phyloP scores from a whole-genome alignment of 2,329 filamentous ascomycete species.

The Colletotrichum sp. region DNA sequence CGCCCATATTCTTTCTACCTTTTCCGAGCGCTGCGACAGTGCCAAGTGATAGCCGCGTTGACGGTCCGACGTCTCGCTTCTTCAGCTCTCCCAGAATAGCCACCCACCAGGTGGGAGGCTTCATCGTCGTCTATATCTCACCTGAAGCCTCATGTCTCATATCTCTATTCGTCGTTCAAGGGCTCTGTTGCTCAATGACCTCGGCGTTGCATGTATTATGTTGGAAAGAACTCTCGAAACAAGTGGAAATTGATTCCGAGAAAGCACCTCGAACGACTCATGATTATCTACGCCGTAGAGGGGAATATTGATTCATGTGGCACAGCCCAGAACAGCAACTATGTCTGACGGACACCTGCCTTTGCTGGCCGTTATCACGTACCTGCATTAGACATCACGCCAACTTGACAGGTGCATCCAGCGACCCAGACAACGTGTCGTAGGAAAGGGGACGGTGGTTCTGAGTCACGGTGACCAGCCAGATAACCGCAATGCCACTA shows the following conservation, averaged over 20 bases:
- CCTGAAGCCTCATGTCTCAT: not conserved
- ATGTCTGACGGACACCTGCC: not conserved
- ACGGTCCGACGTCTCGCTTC: not conserved
- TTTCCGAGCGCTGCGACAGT: not conserved
- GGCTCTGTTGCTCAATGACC: not conserved
- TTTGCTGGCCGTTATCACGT: not conserved
- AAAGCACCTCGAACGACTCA: not conserved
- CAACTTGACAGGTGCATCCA: not conserved
- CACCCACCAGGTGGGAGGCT: not conserved
- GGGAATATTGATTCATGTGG: not conserved
- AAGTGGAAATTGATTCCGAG: not conserved
- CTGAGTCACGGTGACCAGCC: not conserved
- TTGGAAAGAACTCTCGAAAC: not conserved
- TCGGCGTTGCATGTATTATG: not conserved
- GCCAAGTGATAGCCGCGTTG: not conserved
- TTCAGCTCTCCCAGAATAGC: constrained; percentile 7
- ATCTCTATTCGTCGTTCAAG: not conserved
- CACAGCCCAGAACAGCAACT: not conserved
- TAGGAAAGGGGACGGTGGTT: not conserved
- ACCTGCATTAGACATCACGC: not conserved
- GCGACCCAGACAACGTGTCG: not conserved
- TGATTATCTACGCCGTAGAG: not conserved
- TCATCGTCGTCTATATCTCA: not conserved
- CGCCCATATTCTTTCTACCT: not conserved
- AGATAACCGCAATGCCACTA: not conserved